Conservation (phyloP, 441 rosid species). For the Populus trichocarpa region DNA sequence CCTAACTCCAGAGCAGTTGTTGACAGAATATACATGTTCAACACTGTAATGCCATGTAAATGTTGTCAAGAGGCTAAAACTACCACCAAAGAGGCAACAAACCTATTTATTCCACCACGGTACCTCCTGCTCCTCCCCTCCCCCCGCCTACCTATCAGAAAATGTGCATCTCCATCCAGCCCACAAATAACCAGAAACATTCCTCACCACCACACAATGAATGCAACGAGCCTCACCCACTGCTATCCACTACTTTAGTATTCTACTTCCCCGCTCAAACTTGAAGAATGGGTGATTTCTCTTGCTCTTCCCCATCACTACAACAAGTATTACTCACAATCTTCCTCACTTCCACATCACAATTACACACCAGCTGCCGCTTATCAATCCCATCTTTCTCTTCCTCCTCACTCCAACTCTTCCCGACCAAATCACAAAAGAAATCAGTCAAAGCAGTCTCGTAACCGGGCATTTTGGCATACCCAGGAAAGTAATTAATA, state of each 20-base stretch:
- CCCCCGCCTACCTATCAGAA: slow-evolving; percentile 13
- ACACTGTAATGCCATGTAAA: slow-evolving; percentile 25
- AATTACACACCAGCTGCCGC: slow-evolving; percentile 6
- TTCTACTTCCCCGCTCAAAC: slow-evolving; percentile 15
- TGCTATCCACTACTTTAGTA: neutral
- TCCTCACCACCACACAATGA: neutral
- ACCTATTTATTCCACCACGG: slow-evolving; percentile 29
- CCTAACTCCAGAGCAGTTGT: slow-evolving; percentile 35
- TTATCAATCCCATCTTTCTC: slow-evolving; percentile 8
- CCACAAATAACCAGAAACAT: slow-evolving; percentile 8
- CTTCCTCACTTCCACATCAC: slow-evolving; percentile 23
- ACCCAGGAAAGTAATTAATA: slow-evolving; percentile 66
- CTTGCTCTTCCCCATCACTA: slow-evolving; percentile 27
- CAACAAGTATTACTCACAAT: slow-evolving; percentile 17
- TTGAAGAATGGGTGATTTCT: slow-evolving; percentile 8
- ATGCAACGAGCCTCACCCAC: slow-evolving; percentile 8
- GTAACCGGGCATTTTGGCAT: slow-evolving; percentile 56
- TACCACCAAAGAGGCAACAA: slow-evolving; percentile 20
- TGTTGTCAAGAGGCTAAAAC: slow-evolving; percentile 34
- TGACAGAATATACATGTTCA: slow-evolving; percentile 39
- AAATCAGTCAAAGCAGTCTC: slow-evolving; percentile 53
- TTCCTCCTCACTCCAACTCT: neutral
- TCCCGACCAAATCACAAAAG: slow-evolving; percentile 36
- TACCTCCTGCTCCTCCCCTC: slow-evolving; percentile 11
- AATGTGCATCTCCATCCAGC: slow-evolving; percentile 10